Conservation (phyloP, 805 yeast species). For the Scheffersomyces lignosus region DNA sequence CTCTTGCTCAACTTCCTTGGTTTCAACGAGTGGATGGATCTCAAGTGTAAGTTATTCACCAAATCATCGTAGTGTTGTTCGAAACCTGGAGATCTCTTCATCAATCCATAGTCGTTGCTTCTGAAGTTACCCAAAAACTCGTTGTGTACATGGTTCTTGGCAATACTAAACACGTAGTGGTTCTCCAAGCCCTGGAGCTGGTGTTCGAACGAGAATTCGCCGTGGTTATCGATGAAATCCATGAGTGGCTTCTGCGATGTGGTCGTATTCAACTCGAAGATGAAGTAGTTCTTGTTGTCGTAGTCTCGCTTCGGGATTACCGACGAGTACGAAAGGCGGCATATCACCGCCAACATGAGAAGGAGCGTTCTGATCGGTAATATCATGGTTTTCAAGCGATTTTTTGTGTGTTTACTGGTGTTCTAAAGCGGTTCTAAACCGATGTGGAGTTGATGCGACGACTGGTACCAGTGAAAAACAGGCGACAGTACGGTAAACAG, state of each 20-base stretch:
- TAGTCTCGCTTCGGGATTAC: slow-evolving; percentile 43
- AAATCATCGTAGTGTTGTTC: slow-evolving; percentile 26
- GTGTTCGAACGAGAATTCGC: slow-evolving; percentile 56
- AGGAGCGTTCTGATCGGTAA: neutral
- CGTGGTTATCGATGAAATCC: slow-evolving; percentile 39
- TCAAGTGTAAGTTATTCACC: slow-evolving; percentile 29
- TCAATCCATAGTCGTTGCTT: slow-evolving; percentile 24
- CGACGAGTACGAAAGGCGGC: neutral
- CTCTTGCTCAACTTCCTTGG: slow-evolving; percentile 56
- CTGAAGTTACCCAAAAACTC: slow-evolving; percentile 35
- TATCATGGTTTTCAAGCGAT: no score
- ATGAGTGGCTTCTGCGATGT: slow-evolving; percentile 22
- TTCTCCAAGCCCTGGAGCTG: slow-evolving; percentile 58
- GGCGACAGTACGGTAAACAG: no score
- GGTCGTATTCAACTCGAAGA: slow-evolving; percentile 52
- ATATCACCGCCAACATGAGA: neutral
- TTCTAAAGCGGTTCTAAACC: no score
- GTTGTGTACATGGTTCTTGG: slow-evolving; percentile 37
- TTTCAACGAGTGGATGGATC: slow-evolving; percentile 55
- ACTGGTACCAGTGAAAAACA: no score
- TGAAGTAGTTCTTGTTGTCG: slow-evolving; percentile 53
- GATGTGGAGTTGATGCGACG: no score
- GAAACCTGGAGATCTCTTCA: slow-evolving; percentile 29
- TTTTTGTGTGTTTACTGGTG: no score
- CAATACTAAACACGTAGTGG: slow-evolving; percentile 66